Evolutionary conservation across 208 protist genomes (phyloP).

Genomic region (Trypanosoma congolense): DNA sequence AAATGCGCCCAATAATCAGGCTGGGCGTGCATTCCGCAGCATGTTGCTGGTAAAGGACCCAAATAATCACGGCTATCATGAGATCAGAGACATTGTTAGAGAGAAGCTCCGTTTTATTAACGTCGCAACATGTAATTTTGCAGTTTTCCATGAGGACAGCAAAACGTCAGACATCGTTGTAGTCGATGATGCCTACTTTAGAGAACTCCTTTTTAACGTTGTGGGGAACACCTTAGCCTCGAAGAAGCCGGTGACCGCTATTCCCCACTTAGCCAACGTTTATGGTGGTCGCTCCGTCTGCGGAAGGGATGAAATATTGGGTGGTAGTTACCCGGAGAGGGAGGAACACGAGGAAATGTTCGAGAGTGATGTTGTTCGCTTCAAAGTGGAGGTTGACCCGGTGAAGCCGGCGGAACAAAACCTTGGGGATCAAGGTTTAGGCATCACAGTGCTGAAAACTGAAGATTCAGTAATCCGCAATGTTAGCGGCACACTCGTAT

Average conservation of each 20-base stretch:
- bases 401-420: slow-evolving; percentile 15
- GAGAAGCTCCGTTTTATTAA: slow-evolving; percentile 80
- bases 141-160: slow-evolving; percentile 50
- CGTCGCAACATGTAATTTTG: slow-evolving; percentile 38
- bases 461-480: slow-evolving; percentile 12
- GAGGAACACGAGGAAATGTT: slow-evolving; percentile 24
- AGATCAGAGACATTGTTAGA: slow-evolving; percentile 59
- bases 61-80: slow-evolving; percentile 50
- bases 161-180: slow-evolving; percentile 61
- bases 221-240: not conserved
- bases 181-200: slow-evolving; percentile 70
- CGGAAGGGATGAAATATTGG: not conserved
- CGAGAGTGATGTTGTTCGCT: slow-evolving; percentile 23
- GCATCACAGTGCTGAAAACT: slow-evolving; percentile 11
- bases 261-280: not conserved
- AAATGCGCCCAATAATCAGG: slow-evolving; percentile 44
- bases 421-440: not conserved
- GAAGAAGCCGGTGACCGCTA: not conserved
- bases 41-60: slow-evolving; percentile 37
- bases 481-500: slow-evolving; percentile 23
- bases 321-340: slow-evolving; percentile 4
- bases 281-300: slow-evolving; percentile 5
- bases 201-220: slow-evolving; percentile 24
- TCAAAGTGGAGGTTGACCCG: slow-evolving; percentile 44
- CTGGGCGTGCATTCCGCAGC: slow-evolving; percentile 72